Base-by-base conservation (phyloP, 179 eudicot genomes). In the Kewa caespitosa region DNA sequence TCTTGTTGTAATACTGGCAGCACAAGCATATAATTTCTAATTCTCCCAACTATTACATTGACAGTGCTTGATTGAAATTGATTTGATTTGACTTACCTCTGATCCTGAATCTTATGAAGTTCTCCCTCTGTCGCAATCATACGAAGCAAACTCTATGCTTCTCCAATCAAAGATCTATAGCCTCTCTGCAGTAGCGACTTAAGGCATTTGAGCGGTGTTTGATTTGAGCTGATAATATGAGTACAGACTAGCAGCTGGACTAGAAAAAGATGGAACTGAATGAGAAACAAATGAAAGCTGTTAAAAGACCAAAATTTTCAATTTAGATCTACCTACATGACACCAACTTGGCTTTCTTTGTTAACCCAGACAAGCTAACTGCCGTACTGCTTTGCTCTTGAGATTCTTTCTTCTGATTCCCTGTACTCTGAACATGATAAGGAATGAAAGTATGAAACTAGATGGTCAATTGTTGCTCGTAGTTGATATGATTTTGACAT, bases 401-500 rank as follows among this genome's bases (percentile, higher is more conserved):
- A 23, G 18, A 55, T 54, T n/a, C 28, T 27, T 37, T 2, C 2
- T 34, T 25, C 32, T 52, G 33, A 36, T 37, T 38, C 75, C 36
- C 27, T 72, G 8, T 28, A 38, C 57, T 3, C 37, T 68, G 5
- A 42, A 15, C 22, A 23, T n/a, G 33, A 57, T 57, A 12, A n/a
- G n/a, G n/a, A n/a, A 22, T 28, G 6, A 23, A 4, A 23, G 52
- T 13, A 46, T 46, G 52, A 46, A 3, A 46, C 52, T 46, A 46
- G 52, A 46, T 46, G 22, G 14, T 46, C 32, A 9, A 14, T 57
- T 23, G 18, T 28, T 57, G 62, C 33, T 60, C 8, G 13, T 28
- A 36, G 33, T 62, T 38, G 17, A 22, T 10, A 15, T 15, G n/a
- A 72, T n/a, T 62, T 43, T 54, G 36, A 83, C 59, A 74, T 52